Conservation (phyloP, 2,329 filamentous ascomycete species). For the Ascochyta fabae region DNA sequence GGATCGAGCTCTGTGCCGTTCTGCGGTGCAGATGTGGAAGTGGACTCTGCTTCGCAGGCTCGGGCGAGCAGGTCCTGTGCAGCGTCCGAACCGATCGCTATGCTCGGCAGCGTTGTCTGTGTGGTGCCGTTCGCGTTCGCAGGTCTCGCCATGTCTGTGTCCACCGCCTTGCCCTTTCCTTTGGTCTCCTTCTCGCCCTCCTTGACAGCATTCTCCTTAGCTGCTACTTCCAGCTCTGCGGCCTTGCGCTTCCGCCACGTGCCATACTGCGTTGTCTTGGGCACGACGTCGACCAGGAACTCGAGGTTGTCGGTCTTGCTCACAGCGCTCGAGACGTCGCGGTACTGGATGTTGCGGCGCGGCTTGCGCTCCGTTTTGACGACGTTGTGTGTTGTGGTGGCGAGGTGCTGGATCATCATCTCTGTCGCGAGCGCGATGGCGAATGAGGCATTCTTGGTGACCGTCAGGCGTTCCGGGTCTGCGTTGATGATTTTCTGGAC, state of each 20-base stretch:
- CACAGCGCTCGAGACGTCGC: conserved; percentile 87
- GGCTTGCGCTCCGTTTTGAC: conserved; percentile 92
- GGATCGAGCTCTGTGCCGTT: conserved; percentile 19
- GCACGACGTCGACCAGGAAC: conserved; percentile 90
- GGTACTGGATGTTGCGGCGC: conserved; percentile 92
- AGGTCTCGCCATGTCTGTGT: background rate
- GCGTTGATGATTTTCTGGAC: conserved; percentile 94
- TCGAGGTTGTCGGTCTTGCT: conserved; percentile 91
- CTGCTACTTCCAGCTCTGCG: conserved; percentile 46
- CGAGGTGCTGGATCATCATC: conserved; percentile 93
- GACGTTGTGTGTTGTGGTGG: conserved; percentile 83
- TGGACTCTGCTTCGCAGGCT: background rate
- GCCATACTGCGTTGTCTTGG: conserved; percentile 82
- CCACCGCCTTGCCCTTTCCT: conserved; percentile 3
- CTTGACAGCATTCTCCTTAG: conserved; percentile 41
- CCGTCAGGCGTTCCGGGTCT: conserved; percentile 77
- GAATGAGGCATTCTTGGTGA: conserved; percentile 93
- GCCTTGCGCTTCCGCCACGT: conserved; percentile 70
- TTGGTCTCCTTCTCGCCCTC: conserved; percentile 31
- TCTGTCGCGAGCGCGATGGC: conserved; percentile 93
- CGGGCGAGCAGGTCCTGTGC: background rate
- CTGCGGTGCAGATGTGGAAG: conserved; percentile 1
- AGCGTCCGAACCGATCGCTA: background rate
- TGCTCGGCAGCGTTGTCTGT: conserved; percentile 1
- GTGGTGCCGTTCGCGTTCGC: background rate